phyloP scores from a whole-genome alignment of 176 grass and related monocot genomes.

The Carex littledalei region DNA sequence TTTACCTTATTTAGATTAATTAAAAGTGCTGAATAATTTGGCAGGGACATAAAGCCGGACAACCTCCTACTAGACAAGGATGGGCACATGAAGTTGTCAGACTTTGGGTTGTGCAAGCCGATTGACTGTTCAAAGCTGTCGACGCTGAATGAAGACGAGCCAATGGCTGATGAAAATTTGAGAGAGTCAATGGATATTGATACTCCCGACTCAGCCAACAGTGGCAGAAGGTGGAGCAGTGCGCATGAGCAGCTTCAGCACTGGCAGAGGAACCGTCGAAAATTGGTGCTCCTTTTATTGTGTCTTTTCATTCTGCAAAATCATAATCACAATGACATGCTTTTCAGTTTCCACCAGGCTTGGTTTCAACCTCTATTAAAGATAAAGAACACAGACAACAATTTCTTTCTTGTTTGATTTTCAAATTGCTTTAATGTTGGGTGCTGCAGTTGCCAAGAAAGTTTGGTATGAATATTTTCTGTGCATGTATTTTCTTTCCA shows the following conservation, averaged over 20 bases:
- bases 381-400: neutral
- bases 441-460: neutral
- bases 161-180: slow-evolving; percentile 71
- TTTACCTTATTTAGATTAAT: slow-evolving; percentile 24
- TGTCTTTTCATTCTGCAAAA: neutral
- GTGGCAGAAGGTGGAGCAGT: slow-evolving; percentile 83
- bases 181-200: slow-evolving; percentile 93
- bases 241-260: slow-evolving; percentile 88
- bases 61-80: slow-evolving; percentile 92
- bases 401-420: neutral
- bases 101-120: slow-evolving; percentile 97
- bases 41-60: slow-evolving; percentile 98
- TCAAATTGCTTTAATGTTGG: neutral
- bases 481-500: neutral
- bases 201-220: slow-evolving; percentile 51
- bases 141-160: slow-evolving; percentile 93
- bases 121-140: slow-evolving; percentile 90
- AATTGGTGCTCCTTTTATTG: slow-evolving; percentile 48
- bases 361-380: neutral
- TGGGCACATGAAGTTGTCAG: slow-evolving; percentile 97
- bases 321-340: neutral
- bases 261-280: slow-evolving; percentile 95
- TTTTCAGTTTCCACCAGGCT: neutral
- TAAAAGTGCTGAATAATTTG: slow-evolving; percentile 33
- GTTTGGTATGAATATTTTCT: neutral